These are phyloP conservation scores for Hypomyces rosellus DNA, from an alignment of 2,329 filamentous ascomycete genomes.

Conservation along the genomic window DNA sequence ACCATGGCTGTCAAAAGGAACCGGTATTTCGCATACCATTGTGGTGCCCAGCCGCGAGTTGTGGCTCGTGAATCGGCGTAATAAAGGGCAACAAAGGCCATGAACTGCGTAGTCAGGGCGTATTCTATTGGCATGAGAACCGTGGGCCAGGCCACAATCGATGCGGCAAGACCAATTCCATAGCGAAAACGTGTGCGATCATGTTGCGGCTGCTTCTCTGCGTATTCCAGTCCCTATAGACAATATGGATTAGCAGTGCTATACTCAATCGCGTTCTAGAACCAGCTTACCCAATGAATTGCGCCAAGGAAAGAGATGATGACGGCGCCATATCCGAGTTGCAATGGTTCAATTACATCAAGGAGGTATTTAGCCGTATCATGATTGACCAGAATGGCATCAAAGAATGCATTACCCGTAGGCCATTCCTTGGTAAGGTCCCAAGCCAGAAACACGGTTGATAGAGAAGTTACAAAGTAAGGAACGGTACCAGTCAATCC, in stretches of 20 bases:
- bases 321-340: conserved; percentile 85
- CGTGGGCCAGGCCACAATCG: conserved; percentile 83
- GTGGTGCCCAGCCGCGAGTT: conserved; percentile 68
- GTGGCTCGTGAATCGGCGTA: conserved; percentile 73
- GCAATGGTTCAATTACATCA: conserved; percentile 73
- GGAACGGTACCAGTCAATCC: conserved; percentile 76
- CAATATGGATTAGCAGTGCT: background rate
- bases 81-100: conserved; percentile 79
- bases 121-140: conserved; percentile 77
- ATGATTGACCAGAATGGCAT: conserved; percentile 54
- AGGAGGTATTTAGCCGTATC: conserved; percentile 68
- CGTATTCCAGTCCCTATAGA: conserved; percentile 67
- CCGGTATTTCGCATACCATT: conserved; percentile 84
- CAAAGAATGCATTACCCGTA: conserved; percentile 50
- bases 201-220: conserved; percentile 54
- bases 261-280: background rate
- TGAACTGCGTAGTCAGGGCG: conserved; percentile 79
- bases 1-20: conserved; percentile 90
- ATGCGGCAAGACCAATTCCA: conserved; percentile 71
- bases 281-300: conserved; percentile 65
- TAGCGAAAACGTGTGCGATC: conserved; percentile 72
- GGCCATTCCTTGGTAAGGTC: conserved; percentile 66
- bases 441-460: conserved; percentile 77
- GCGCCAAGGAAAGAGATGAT: conserved; percentile 93
- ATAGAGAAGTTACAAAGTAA: conserved; percentile 76